These are phyloP conservation scores for Aquilaria sinensis DNA, from an alignment of 345 rosid genomes.

Conservation along the genomic window DNA sequence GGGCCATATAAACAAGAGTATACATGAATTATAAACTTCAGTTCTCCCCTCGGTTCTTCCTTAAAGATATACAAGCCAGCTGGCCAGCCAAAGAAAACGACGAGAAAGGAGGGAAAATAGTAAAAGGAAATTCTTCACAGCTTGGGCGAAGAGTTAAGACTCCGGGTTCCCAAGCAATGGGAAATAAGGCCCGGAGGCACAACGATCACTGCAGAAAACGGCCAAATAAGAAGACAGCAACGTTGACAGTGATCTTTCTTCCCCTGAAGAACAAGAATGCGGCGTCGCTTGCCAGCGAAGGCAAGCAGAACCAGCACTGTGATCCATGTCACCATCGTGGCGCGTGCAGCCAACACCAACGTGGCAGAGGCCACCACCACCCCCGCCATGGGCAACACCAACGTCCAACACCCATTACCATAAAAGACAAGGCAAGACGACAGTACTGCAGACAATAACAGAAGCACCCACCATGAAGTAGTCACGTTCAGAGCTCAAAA, in stretches of 20 bases:
- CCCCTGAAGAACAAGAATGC: conserved; percentile 41
- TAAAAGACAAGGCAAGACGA: conserved; percentile 13
- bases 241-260: conserved; percentile 36
- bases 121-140: too few species aligned
- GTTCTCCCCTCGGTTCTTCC: too few species aligned
- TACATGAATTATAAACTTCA: too few species aligned
- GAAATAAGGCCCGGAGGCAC: background rate
- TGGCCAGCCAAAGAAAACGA: too few species aligned
- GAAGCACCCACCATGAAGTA: background rate
- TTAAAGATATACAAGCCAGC: too few species aligned
- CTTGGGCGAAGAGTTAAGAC: too few species aligned
- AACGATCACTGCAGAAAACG: conserved; percentile 15
- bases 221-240: conserved; percentile 26
- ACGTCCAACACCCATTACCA: conserved; percentile 5
- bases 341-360: conserved; percentile 41
- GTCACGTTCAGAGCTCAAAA: background rate
- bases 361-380: conserved; percentile 10
- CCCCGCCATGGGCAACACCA: conserved; percentile 18
- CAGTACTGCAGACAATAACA: conserved; percentile 11
- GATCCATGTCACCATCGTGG: conserved; percentile 46
- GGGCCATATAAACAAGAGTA: too few species aligned
- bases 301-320: conserved; percentile 40
- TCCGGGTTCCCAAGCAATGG: background rate
- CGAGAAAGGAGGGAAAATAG: too few species aligned
- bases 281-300: conserved; percentile 39